Conservation (phyloP, 257 asterid species). For the Anisodus acutangulus region DNA sequence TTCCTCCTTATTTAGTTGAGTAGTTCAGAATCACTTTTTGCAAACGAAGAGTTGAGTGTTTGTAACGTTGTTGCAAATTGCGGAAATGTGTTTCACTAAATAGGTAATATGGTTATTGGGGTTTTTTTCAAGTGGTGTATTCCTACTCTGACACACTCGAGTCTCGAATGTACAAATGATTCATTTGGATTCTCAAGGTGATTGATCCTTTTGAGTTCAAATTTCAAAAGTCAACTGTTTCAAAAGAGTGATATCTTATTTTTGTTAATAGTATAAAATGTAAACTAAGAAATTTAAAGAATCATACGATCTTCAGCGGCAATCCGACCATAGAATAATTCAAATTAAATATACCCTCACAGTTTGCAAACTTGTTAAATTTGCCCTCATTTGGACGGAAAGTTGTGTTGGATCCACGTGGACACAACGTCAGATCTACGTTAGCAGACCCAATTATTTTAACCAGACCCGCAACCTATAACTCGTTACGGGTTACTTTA, state of each 20-base stretch:
- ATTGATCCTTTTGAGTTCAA: neutral
- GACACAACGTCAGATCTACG: too few species aligned
- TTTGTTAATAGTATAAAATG: neutral
- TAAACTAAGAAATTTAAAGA: neutral
- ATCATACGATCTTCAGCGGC: neutral
- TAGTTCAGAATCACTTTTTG: neutral
- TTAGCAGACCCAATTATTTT: too few species aligned
- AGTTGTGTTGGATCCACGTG: too few species aligned
- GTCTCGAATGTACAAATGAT: neutral
- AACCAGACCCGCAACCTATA: too few species aligned
- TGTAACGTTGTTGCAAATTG: constrained; percentile 10
- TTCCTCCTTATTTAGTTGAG: neutral
- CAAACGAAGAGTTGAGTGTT: neutral
- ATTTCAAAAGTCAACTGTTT: neutral
- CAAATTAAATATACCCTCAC: too few species aligned
- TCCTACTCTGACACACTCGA: neutral
- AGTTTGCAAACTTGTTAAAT: too few species aligned
- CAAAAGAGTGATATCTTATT: neutral
- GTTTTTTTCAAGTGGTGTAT: neutral
- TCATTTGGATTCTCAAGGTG: neutral
- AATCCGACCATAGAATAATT: too few species aligned
- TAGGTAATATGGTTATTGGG: neutral
- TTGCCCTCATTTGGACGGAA: too few species aligned
- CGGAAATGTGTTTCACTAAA: neutral
- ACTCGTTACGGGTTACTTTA: too few species aligned